phyloP scores from a whole-genome alignment of 192 early-diverging fungal species.

The Anaeromyces robustus region DNA sequence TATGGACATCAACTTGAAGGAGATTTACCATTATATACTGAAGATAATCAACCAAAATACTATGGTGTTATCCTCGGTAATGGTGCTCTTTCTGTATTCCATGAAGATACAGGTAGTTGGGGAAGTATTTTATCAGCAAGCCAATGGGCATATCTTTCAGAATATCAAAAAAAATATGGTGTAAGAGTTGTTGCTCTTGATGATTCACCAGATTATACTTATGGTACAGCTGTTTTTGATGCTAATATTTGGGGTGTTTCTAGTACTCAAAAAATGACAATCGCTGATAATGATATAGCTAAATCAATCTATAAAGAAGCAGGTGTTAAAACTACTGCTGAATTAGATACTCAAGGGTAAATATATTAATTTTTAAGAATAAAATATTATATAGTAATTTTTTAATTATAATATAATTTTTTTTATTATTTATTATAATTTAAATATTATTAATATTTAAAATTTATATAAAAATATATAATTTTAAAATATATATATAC shows the following conservation, averaged over 20 bases:
- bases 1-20: not conserved
- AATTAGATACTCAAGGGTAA: not conserved
- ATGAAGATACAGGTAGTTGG: not conserved
- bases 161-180: not conserved
- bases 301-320: not conserved
- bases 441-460: too few species aligned
- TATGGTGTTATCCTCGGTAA: not conserved
- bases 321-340: not conserved
- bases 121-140: not conserved
- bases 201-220: not conserved
- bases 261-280: not conserved
- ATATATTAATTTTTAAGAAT: not conserved
- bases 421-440: too few species aligned
- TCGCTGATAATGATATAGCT: not conserved
- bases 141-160: not conserved
- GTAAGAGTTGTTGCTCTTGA: not conserved
- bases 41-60: not conserved
- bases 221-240: not conserved
- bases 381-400: too few species aligned
- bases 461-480: too few species aligned
- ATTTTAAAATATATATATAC: too few species aligned
- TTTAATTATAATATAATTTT: too few species aligned
- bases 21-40: not conserved
- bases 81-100: not conserved
- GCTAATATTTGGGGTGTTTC: not conserved